Evolutionary conservation across 805 yeast genomes (phyloP), one percentile per base, ranked within the genome.

Genomic region (Lachancea kluyveri): DNA sequence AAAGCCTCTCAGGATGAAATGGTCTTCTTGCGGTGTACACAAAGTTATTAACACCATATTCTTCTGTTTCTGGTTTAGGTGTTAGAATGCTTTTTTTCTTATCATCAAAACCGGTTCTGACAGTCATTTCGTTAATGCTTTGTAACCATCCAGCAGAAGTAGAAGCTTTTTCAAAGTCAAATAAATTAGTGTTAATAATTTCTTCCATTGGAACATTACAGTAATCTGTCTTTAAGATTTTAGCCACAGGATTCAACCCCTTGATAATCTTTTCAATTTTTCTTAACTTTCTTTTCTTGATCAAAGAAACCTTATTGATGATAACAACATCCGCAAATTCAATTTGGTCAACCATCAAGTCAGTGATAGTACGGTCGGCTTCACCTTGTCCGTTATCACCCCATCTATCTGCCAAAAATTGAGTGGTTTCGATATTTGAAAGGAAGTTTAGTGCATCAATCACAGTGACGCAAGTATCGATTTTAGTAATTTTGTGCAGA

Each of bases 381-480:
- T 66, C 69, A 20, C 59, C 60, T 36, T 55, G 63, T 8, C 65
- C 67, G 19, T 50, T 52, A 12, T 59, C 59, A 2, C 66, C 67
- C 43, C 44, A 62, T 35, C 70, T 54, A 36, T 64, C 66, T 8
- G 50, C 59, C 32, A 66, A 48, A 31, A 63, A 64, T 8, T 66
- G 65, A 11, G 64, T 60, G 5, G 70, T 65, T 40, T 68, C 68
- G 38, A 65, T 57, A 39, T 65, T 64, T n/a, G 53, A 30, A 3
- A 61, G 37, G 35, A 68, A 67, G 35, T 65, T 66, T 13, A 60
- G 41, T 4, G 67, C 62, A 43, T 68, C 72, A 15, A 67, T 50
- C 15, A 68, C 68, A 1, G 72, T 67, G 12, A 68, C 72, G 41
- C 68, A 61, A 7, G 71, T 66, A 38, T 67, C 72, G 16, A 68